Evolutionary conservation across 345 rosid species (phyloP).

Genomic region (Eucalyptus brandiana): DNA sequence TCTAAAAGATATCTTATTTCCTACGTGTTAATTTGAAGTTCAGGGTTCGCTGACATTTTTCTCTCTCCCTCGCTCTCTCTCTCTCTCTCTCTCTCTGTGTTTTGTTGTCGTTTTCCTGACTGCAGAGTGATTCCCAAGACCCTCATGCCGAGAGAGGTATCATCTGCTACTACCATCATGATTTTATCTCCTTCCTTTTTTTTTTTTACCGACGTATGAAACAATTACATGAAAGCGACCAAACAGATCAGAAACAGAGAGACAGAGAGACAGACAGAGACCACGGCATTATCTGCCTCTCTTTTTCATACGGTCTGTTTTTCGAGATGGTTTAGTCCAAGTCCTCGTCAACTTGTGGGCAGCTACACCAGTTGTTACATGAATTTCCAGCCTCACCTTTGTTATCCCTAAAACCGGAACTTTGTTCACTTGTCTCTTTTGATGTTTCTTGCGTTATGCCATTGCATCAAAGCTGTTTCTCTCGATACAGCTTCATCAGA

Average conservation of each 20-base stretch:
- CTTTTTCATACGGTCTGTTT: neutral
- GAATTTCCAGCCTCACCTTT: constrained; percentile 1
- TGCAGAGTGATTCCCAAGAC: constrained; percentile 17
- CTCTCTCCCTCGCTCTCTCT: neutral
- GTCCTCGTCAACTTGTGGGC: neutral
- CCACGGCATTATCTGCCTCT: neutral
- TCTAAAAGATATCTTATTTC: neutral
- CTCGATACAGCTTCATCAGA: neutral
- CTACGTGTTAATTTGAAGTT: neutral
- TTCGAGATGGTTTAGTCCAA: neutral
- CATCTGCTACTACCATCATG: neutral
- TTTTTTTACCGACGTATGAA: neutral
- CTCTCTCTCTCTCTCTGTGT: neutral
- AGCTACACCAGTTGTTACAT: neutral
- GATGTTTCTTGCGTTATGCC: neutral
- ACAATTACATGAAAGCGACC: neutral
- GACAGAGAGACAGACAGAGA: neutral
- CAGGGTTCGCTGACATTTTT: neutral
- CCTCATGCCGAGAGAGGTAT: constrained; percentile 17
- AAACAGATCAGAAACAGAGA: neutral
- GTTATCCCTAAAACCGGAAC: neutral
- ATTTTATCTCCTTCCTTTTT: neutral
- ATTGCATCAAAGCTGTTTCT: neutral
- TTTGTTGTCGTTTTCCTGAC: neutral
- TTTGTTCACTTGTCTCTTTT: neutral